These are phyloP conservation scores for Neobulgaria alba DNA, from an alignment of 2,329 filamentous ascomycete genomes.

Conservation along the genomic window DNA sequence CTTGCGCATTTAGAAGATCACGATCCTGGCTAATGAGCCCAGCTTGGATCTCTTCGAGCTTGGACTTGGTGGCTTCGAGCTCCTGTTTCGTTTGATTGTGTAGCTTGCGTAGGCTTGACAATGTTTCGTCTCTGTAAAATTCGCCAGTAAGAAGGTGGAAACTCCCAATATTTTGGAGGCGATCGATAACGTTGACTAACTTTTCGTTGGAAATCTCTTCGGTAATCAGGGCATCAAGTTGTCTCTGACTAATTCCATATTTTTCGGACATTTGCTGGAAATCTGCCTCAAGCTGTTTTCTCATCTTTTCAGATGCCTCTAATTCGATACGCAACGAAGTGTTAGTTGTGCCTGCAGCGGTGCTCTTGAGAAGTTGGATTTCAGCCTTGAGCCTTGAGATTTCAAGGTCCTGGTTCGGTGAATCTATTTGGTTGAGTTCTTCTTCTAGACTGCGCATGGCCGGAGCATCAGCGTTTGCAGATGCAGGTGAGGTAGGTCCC, in stretches of 20 bases:
- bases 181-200: constrained; percentile 39
- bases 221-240: constrained; percentile 45
- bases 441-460: constrained; percentile 44
- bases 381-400: constrained; percentile 53
- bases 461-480: constrained; percentile 8
- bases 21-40: constrained; percentile 46
- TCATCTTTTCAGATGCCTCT: constrained; percentile 43
- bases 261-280: constrained; percentile 51
- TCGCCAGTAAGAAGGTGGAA: constrained; percentile 37
- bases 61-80: constrained; percentile 38
- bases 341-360: constrained; percentile 44
- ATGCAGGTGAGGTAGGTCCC: constrained; percentile 12
- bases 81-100: constrained; percentile 39
- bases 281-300: constrained; percentile 44
- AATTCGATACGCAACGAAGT: constrained; percentile 46
- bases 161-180: constrained; percentile 26
- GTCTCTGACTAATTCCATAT: constrained; percentile 47
- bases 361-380: constrained; percentile 49
- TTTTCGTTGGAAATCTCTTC: constrained; percentile 41
- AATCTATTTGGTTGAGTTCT: constrained; percentile 40
- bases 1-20: constrained; percentile 42
- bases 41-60: constrained; percentile 35
- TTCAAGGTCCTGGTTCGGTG: constrained; percentile 40
- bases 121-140: constrained; percentile 43
- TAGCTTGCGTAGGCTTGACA: constrained; percentile 42